Evolutionary conservation across 805 yeast species (phyloP).

Genomic region (Suhomyces sp.): DNA sequence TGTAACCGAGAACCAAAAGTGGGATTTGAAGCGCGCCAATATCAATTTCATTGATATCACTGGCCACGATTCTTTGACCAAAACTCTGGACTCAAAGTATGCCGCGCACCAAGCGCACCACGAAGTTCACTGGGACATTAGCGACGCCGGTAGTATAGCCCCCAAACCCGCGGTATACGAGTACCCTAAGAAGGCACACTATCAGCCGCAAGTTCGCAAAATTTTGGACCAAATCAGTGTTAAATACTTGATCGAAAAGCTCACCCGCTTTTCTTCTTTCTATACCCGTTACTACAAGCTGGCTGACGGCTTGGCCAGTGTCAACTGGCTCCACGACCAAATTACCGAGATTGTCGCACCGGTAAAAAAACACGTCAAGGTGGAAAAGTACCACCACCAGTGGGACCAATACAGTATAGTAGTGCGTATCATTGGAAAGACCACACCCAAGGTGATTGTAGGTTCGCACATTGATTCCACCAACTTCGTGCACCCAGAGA

Average conservation of each 20-base stretch:
- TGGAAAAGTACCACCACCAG: constrained; percentile 51
- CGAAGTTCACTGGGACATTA: background rate
- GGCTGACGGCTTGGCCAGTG: constrained; percentile 62
- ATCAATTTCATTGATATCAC: constrained; percentile 65
- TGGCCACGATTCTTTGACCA: constrained; percentile 30
- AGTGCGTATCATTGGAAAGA: constrained; percentile 57
- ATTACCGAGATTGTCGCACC: constrained; percentile 39
- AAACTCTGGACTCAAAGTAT: background rate
- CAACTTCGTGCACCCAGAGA: constrained; percentile 65
- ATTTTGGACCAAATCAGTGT: constrained; percentile 45
- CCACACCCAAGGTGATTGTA: constrained; percentile 57
- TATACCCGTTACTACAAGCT: constrained; percentile 74
- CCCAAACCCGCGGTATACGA: constrained; percentile 22
- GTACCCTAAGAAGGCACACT: constrained; percentile 50
- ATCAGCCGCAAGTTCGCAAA: constrained; percentile 36
- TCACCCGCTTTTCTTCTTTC: constrained; percentile 65
- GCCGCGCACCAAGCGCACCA: background rate
- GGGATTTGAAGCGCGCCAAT: constrained; percentile 38
- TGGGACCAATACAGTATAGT: constrained; percentile 82
- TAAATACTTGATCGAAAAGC: constrained; percentile 46
- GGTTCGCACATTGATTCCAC: constrained; percentile 90
- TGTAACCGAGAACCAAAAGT: constrained; percentile 36
- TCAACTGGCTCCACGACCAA: constrained; percentile 61
- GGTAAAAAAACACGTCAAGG: constrained; percentile 22
- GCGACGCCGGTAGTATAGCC: background rate